Base-by-base conservation (phyloP, 352 stramenopile genomes). In the Phytophthora pluvialis region DNA sequence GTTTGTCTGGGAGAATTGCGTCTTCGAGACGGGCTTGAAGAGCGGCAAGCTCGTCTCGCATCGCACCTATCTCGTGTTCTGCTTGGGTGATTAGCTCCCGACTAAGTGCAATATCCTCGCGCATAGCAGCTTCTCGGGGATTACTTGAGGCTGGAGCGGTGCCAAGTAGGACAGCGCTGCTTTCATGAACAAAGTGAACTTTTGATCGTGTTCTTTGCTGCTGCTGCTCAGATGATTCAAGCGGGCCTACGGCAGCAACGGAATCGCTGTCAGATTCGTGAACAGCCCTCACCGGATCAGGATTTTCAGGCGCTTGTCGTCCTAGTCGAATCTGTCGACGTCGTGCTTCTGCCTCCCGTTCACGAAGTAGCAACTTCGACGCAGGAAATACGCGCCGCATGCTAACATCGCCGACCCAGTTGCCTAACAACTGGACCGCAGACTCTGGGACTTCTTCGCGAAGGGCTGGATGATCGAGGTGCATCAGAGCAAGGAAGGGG, bases 41-140 rank as follows among this genome's bases (percentile, higher is more conserved):
- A 18, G 75, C 68, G 1, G 72, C 67, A 31, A 91, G 75, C 25
- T 89, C 77, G 32, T 90, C 76, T 32, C 76, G 67, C 47, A 93
- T 72, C 1, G 78, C 80, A 1, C 76, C 72, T 38, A 93, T 48
- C 39, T 90, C 82, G 47, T 88, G 73, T 51, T 91, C 79, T 32
- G 79, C 70, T 49, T 91, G 83, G 10, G 76, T 72, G 13, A 92
- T 67, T n/a, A 92, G 72, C 56, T 94, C 82, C 3, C 75, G 75
- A 3, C 72, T 62, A 16, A 88, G 66, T 36, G 64, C 68, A 13
- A 90, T 60, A 65, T 91, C 84, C 18, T 86, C 71, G 5, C 58
- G 54, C 71, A 83, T 78, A 11, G 72, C 70, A 26, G 67, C 49
- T 54, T 68, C 52, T 40, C 54, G 60, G 9, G 66, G 45, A 25